Evolutionary conservation across 345 rosid species (phyloP), one percentile per base, ranked within the genome.

Genomic region (Dimocarpus longan): DNA sequence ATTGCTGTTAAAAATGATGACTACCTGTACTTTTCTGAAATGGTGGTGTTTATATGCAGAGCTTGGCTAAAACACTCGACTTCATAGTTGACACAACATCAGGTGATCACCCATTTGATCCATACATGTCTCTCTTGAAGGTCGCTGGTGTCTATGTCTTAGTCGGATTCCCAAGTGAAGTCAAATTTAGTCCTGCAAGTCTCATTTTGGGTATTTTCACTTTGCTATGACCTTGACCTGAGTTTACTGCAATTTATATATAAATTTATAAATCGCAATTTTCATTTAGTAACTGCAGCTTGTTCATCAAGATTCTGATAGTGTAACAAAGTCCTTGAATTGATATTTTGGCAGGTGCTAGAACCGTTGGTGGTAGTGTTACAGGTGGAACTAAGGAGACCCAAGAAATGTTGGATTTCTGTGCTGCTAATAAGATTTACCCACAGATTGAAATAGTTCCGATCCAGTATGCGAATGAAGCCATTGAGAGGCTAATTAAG

Each of bases 51-150:
- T 68, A n/a, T 66, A 28, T 83, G 78, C 89, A 92, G 97, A 90
- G 85, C 24, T 59, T 87, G 50, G 84, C 80, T 43, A 96, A 89
- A 67, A 88, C 98, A 22, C 83, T 94, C 50, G 92, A 94, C 86
- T 96, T 94, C 76, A 86, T 96, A 66, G 18, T 96, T 39, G 97
- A 94, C 81, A 90, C 98, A 0, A 94, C 98, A 65, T 93, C 98
- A 26, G 98, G 99, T 8, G 93, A 91, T 84, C 98, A 94, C 80
- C 87, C 89, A 11, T 93, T 93, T 73, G 98, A 96, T 85, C 90
- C 90, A 46, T 91, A 82, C 93, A 73, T 96, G 94, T 86, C 93
- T 10, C 91, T 93, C 42, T 76, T 94, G 84, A 96, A 91, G 89
- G 82, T 88, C 0, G 82, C 84, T 70, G 99, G 99, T 18, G 78